These are phyloP conservation scores for Aspergillus nanangensis DNA, from an alignment of 495 filamentous ascomycete genomes.

Conservation along the genomic window DNA sequence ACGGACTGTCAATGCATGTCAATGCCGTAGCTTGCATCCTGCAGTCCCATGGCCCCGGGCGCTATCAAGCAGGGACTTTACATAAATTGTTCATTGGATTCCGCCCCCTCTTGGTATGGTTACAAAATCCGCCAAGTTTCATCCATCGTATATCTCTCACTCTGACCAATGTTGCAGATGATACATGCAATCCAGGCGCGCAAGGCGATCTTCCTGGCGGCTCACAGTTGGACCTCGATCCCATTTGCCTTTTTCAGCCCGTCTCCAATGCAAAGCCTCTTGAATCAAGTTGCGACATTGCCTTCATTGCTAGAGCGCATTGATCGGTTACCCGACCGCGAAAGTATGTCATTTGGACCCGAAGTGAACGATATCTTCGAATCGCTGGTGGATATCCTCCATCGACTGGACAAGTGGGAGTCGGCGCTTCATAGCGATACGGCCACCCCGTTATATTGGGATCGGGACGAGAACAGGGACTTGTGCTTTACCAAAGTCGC, in stretches of 20 bases:
- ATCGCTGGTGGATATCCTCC: not conserved
- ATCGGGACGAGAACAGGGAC: not conserved
- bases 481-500: not conserved
- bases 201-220: slow-evolving; percentile 20
- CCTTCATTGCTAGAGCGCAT: slow-evolving; percentile 20
- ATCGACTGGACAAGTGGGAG: not conserved
- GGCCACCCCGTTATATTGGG: not conserved
- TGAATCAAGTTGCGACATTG: slow-evolving; percentile 21
- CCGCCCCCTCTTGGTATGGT: slow-evolving; percentile 25
- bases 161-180: not conserved
- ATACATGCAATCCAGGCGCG: slow-evolving; percentile 13
- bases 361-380: not conserved
- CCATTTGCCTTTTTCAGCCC: slow-evolving; percentile 23
- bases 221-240: slow-evolving; percentile 17
- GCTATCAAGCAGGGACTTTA: slow-evolving; percentile 16
- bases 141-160: not conserved
- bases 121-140: not conserved
- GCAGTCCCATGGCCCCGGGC: slow-evolving; percentile 18
- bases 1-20: slow-evolving; percentile 22
- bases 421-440: not conserved
- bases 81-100: slow-evolving; percentile 34
- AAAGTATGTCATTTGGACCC: not conserved
- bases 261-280: slow-evolving; percentile 25
- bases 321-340: slow-evolving; percentile 4
- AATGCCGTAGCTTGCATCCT: slow-evolving; percentile 24